phyloP scores from a whole-genome alignment of 2,329 filamentous ascomycete genomes.

The Boeremia exigua region DNA sequence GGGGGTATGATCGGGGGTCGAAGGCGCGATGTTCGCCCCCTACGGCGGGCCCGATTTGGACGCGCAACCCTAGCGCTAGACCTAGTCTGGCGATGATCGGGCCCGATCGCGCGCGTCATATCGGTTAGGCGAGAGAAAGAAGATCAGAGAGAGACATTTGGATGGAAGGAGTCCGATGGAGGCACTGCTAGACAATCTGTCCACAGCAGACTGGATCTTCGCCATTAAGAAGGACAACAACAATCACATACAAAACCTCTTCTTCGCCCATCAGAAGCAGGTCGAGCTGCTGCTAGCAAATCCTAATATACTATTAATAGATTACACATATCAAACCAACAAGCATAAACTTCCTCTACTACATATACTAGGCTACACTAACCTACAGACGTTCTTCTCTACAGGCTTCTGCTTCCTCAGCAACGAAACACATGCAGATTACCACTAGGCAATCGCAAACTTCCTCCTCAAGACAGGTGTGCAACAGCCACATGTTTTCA shows the following conservation, averaged over 20 bases:
- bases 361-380: constrained; percentile 19
- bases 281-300: constrained; percentile 18
- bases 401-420: constrained; percentile 22
- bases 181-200: constrained; percentile 18
- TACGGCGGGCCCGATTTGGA: too few species aligned
- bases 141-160: constrained; percentile 13
- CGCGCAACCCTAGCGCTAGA: too few species aligned
- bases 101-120: too few species aligned
- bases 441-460: constrained; percentile 18
- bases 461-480: constrained; percentile 19
- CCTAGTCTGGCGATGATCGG: too few species aligned
- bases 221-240: constrained; percentile 18
- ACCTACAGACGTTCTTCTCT: constrained; percentile 22
- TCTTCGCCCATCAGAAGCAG: constrained; percentile 19
- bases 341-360: constrained; percentile 20
- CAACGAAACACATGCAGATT: constrained; percentile 16
- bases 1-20: too few species aligned
- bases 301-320: constrained; percentile 17
- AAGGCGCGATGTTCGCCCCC: too few species aligned
- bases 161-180: constrained; percentile 16
- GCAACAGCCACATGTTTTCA: constrained; percentile 18
- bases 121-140: constrained; percentile 19
- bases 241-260: constrained; percentile 17
- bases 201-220: constrained; percentile 18
- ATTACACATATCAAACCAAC: constrained; percentile 19